These are phyloP conservation scores for Ustilago shanxiensis DNA, from an alignment of 1,284 basidiomycete species.

Conservation along the genomic window DNA sequence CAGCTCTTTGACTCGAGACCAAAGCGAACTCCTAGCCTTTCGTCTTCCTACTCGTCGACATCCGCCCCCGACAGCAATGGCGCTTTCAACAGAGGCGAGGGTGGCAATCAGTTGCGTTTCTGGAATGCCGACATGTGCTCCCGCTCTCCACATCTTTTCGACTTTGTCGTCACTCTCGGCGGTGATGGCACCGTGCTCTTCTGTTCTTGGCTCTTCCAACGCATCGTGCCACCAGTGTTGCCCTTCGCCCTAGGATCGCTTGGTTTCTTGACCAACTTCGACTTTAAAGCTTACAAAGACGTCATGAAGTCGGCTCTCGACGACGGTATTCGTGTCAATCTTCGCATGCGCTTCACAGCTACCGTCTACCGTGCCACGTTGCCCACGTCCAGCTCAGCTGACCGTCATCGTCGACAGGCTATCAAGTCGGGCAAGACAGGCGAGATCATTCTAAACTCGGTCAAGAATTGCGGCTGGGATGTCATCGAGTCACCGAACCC, in stretches of 20 bases:
- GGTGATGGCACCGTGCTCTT: slow-evolving; percentile 99
- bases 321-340: slow-evolving; percentile 93
- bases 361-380: slow-evolving; percentile 80
- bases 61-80: slow-evolving; percentile 38
- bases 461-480: slow-evolving; percentile 66
- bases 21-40: slow-evolving; percentile 35
- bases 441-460: slow-evolving; percentile 66
- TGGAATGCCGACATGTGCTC: slow-evolving; percentile 99
- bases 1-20: slow-evolving; percentile 79
- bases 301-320: slow-evolving; percentile 93
- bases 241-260: slow-evolving; percentile 98
- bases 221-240: slow-evolving; percentile 95
- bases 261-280: slow-evolving; percentile 98
- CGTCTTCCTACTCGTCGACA: slow-evolving; percentile 43
- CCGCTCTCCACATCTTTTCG: slow-evolving; percentile 90
- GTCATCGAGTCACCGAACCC: slow-evolving; percentile 57
- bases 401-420: slow-evolving; percentile 58
- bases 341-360: slow-evolving; percentile 99
- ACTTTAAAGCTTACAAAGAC: slow-evolving; percentile 86
- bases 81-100: slow-evolving; percentile 72
- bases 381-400: slow-evolving; percentile 42
- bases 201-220: slow-evolving; percentile 99
- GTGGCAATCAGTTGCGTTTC: slow-evolving; percentile 84
- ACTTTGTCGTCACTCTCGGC: slow-evolving; percentile 95
- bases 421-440: slow-evolving; percentile 65